Base-by-base conservation (phyloP, 768 basidiomycete species). In the Clitopilus hobsonii region DNA sequence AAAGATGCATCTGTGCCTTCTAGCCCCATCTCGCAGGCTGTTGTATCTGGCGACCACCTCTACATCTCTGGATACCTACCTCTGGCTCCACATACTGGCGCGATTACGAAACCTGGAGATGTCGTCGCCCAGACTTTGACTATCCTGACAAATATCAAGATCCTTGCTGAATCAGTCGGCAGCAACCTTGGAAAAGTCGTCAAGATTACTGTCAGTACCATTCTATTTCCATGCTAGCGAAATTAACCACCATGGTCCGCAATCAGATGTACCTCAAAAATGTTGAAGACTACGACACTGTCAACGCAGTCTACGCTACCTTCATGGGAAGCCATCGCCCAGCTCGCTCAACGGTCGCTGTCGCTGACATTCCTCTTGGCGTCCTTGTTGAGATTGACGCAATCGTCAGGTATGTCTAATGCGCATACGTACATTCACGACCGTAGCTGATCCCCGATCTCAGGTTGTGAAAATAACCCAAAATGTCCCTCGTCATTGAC, bases 31-130 rank as follows among this genome's bases (percentile, higher is more conserved):
- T 58, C 57, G 3, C 57, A 58, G 25, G 57, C 51, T 7, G 36
- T 52, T 24, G 49, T 58, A 14, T 54, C 57, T 2, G 57, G 57
- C 2, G 51, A 55, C 14, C 57, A 58, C 27, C n/a, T 58, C n/a
- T 58, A 55, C 18, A 45, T 58, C 32, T 58, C 57, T 13, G 57
- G 57, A 14, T 49, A 52, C 25, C 54, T 58, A 16, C 54, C 57
- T 2, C 50, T 58, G 1, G 57, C 50, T n/a, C 54, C 57, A 1
- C 20, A 53, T 22, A 52, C 57, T 10, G 54, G 54, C 16, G 32
- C 25, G 14, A n/a, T 58, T 16, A 41, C 53, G 29, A 48, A 54
- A 24, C n/a, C 48, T n/a, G 57, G 28, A 45, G 47, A 55, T 24
- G 49, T 55, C 25, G 51, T 50, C 18, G 22, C 26, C 11, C 57